Evolutionary conservation across 805 yeast genomes (phyloP), one percentile per base, ranked within the genome.

Genomic region (Sugiyamaella floridensis): DNA sequence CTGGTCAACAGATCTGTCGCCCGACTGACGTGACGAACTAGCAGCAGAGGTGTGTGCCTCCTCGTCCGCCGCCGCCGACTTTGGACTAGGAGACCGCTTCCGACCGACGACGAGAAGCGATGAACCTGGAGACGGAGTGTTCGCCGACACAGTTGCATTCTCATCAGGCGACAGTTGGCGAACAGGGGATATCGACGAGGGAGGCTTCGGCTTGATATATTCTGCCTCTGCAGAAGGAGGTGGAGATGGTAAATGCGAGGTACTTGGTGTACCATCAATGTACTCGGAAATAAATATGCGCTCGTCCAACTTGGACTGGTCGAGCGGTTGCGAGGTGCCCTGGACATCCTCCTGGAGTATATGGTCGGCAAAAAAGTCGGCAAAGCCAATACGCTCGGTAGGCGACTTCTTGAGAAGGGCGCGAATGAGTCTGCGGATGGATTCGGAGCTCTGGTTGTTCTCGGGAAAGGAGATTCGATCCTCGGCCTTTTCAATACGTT

Each of bases 231-330:
- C 16, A n/a, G 52, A 18, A 32, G 47, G 51, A 42, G 50, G 19
- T 41, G 51, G 26, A 6, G 26, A 14, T 7, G 50, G 41, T 19
- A 16, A 40, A 18, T 5, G 20, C 20, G 20, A 12, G 32, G 32
- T 45, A 12, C 49, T 37, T 43, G 40, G 50, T 10, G 42, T 22
- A 8, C 46, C 46, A 12, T 42, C 54, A 64, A 86, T 76, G 62
- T 86, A 89, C 67, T 89, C 97, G 55, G 95, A 85, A 50, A 89
- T 86, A 65, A 86, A 89, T 68, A 89, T 72, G 65, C 85, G 82
- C 58, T 86, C 93, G 61, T 86, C 88, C 58, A 86, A 77, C 56
- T 68, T 77, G 5, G 85, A 81, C 49, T 82, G 81, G 54, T 79
- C 83, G 59, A 83, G 76, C 14, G 90, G 82, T 43, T 69, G 64